A percentile compares a stretch with the other conserved stretches of the same genome.
Conservation (phyloP, 108 stramenopile genomes). For the Nannochloropsis oceanica region DNA sequence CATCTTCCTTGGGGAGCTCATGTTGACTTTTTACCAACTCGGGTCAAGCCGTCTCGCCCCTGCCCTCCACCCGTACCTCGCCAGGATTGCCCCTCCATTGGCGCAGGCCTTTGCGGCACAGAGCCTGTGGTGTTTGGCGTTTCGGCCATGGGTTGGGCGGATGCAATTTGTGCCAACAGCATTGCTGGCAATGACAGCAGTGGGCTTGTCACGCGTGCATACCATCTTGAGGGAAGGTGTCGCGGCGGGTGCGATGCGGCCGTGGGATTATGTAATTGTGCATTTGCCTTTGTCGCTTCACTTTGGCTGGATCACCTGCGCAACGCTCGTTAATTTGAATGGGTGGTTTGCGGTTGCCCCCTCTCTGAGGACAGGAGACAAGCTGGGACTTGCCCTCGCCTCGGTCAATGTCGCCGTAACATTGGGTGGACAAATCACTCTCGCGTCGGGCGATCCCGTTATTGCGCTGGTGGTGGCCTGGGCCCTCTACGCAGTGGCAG, state of each 20-base stretch:
- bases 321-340: slow-evolving; percentile 24
- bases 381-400: background rate
- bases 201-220: slow-evolving; percentile 12
- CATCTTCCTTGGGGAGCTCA: slow-evolving; percentile 19
- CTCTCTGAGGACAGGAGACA: background rate
- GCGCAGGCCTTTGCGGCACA: background rate
- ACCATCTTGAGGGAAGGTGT: slow-evolving; percentile 1
- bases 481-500: slow-evolving; percentile 15
- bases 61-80: background rate
- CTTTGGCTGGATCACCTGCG: slow-evolving; percentile 27
- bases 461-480: slow-evolving; percentile 11
- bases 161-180: slow-evolving; percentile 18
- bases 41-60: background rate
- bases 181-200: slow-evolving; percentile 4
- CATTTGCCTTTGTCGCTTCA: slow-evolving; percentile 23
- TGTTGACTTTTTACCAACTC: background rate
- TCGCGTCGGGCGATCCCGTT: background rate
- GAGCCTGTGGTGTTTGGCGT: slow-evolving; percentile 21
- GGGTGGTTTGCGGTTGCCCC: slow-evolving; percentile 1
- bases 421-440: background rate
- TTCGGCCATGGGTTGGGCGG: slow-evolving; percentile 20
- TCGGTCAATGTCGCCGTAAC: slow-evolving; percentile 1
- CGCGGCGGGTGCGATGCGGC: background rate
- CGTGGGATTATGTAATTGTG: background rate
- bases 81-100: background rate